Evolutionary conservation across 1,139 yeast species (phyloP).

Genomic region (Nakaseomyces delphensis): DNA sequence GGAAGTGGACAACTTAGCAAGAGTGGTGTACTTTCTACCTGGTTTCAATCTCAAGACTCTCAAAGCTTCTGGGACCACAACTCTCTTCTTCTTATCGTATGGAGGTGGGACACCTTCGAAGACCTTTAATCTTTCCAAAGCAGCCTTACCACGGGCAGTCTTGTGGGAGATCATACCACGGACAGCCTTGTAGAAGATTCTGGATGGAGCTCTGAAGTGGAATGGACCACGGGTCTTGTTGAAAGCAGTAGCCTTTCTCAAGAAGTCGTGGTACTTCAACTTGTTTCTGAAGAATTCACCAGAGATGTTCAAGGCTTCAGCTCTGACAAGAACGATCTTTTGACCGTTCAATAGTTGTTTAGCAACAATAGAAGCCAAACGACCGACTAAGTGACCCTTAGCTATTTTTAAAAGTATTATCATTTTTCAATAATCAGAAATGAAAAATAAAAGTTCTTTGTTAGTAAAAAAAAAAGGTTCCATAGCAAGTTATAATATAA

Average conservation of each 20-base stretch:
- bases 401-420: slow-evolving; percentile 37
- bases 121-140: slow-evolving; percentile 98
- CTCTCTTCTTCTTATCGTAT: slow-evolving; percentile 99
- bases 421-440: too few relatives aligned
- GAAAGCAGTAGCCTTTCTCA: slow-evolving; percentile 98
- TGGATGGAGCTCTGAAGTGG: slow-evolving; percentile 99
- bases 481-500: too few relatives aligned
- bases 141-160: slow-evolving; percentile 99
- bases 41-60: slow-evolving; percentile 99
- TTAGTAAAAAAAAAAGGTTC: slow-evolving; percentile 1
- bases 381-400: slow-evolving; percentile 99
- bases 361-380: slow-evolving; percentile 98
- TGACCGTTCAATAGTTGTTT: slow-evolving; percentile 98
- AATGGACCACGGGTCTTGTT: slow-evolving; percentile 99
- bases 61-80: slow-evolving; percentile 99
- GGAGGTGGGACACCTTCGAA: slow-evolving; percentile 99
- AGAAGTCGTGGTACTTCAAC: slow-evolving; percentile 99
- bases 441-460: neutral
- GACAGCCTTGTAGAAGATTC: slow-evolving; percentile 98
- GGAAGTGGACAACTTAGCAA: slow-evolving; percentile 90
- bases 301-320: slow-evolving; percentile 97
- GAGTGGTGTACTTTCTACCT: slow-evolving; percentile 99
- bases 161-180: slow-evolving; percentile 99
- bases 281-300: slow-evolving; percentile 99
- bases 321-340: slow-evolving; percentile 94